Evolutionary conservation across 495 filamentous ascomycete genomes (phyloP).

Genomic region (Chaetomium fimeti): DNA sequence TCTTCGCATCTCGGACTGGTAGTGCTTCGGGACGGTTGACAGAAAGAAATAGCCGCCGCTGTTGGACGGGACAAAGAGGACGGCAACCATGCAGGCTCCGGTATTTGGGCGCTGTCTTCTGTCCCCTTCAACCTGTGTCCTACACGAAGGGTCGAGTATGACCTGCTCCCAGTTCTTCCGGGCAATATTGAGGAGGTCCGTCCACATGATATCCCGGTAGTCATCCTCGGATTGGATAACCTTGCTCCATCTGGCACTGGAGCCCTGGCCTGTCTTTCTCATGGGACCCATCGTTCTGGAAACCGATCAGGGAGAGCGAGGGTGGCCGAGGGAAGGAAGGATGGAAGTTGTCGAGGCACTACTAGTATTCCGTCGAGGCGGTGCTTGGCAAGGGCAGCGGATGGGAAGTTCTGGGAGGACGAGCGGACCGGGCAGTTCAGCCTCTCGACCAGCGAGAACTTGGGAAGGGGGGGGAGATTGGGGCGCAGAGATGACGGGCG

Average conservation of each 20-base stretch:
- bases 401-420: too few species aligned
- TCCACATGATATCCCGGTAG: constrained; percentile 1
- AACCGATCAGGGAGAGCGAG: too few species aligned
- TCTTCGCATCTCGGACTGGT: neutral
- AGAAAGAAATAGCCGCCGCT: neutral
- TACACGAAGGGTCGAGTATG: neutral
- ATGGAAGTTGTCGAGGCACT: neutral
- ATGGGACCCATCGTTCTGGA: neutral
- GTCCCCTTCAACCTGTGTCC: neutral
- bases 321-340: neutral
- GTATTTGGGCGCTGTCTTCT: neutral
- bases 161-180: neutral
- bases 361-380: too few species aligned
- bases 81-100: neutral
- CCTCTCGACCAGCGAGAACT: too few species aligned
- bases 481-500: too few species aligned
- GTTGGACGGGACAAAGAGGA: neutral
- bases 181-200: neutral
- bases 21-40: neutral
- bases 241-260: neutral
- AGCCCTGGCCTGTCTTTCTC: neutral
- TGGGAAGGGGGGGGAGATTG: too few species aligned
- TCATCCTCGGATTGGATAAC: neutral
- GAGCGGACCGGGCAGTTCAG: too few species aligned
- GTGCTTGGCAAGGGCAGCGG: too few species aligned